These are phyloP conservation scores for Aphanomyces stellatus DNA, from an alignment of 352 stramenopile species.

Conservation along the genomic window DNA sequence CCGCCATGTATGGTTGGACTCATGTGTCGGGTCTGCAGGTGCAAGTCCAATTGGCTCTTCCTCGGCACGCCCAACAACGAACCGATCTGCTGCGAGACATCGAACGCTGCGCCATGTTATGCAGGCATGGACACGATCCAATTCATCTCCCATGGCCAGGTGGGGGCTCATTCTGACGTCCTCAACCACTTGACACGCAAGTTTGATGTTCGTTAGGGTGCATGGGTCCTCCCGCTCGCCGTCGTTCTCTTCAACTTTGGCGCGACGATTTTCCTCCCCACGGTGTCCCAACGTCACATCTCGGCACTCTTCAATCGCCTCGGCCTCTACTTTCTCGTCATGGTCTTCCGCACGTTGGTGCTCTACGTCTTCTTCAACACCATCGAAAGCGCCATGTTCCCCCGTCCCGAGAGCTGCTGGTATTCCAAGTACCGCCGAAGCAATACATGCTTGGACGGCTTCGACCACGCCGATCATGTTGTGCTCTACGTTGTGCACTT, in stretches of 20 bases:
- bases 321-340: constrained; percentile 47
- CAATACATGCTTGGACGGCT: constrained; percentile 38
- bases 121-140: constrained; percentile 48
- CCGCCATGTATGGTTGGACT: neutral
- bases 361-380: constrained; percentile 52
- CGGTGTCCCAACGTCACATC: constrained; percentile 39
- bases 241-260: constrained; percentile 61
- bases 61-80: constrained; percentile 19
- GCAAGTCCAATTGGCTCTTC: constrained; percentile 57
- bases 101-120: constrained; percentile 42
- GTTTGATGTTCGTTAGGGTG: constrained; percentile 28
- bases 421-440: constrained; percentile 46
- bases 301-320: constrained; percentile 45
- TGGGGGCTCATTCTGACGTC: constrained; percentile 4
- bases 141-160: constrained; percentile 36
- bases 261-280: constrained; percentile 46
- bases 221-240: constrained; percentile 53
- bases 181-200: neutral
- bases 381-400: constrained; percentile 41
- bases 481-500: constrained; percentile 68
- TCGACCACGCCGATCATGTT: constrained; percentile 76
- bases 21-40: constrained; percentile 27
- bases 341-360: constrained; percentile 53
- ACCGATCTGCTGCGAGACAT: constrained; percentile 46
- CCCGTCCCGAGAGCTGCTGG: constrained; percentile 36